Percentiles rank a stretch among this genome's conserved stretches.
These are phyloP conservation scores for Clarireedia hainanense DNA, from an alignment of 2,329 filamentous ascomycete species.

Conservation along the genomic window DNA sequence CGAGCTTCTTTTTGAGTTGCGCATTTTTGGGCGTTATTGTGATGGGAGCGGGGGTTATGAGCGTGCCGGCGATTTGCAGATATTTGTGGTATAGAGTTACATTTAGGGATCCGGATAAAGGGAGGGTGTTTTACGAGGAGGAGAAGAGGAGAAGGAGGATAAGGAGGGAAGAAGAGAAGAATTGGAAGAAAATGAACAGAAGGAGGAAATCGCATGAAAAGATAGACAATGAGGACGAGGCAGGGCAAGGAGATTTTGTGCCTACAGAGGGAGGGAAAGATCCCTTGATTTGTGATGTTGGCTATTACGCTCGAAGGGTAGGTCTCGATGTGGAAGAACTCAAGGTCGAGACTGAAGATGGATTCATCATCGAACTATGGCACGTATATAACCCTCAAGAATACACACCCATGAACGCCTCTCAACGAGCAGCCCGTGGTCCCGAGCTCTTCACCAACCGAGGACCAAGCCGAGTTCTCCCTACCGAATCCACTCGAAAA, in stretches of 20 bases:
- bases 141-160: constrained; percentile 52
- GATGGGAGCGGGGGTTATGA: constrained; percentile 62
- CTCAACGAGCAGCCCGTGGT: constrained; percentile 45
- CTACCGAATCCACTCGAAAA: constrained; percentile 25
- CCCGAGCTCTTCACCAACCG: constrained; percentile 53
- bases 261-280: constrained; percentile 78
- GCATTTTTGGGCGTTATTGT: constrained; percentile 72
- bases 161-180: constrained; percentile 48
- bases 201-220: constrained; percentile 31
- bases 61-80: constrained; percentile 44
- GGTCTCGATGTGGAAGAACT: constrained; percentile 80
- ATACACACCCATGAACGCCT: constrained; percentile 44
- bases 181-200: constrained; percentile 48
- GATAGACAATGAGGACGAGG: constrained; percentile 34
- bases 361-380: constrained; percentile 83
- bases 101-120: constrained; percentile 50
- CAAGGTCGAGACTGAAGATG: constrained; percentile 85
- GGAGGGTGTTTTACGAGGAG: constrained; percentile 64
- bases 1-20: constrained; percentile 70
- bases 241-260: constrained; percentile 42
- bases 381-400: constrained; percentile 82
- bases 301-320: constrained; percentile 80
- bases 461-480: constrained; percentile 30
- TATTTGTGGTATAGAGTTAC: constrained; percentile 46
- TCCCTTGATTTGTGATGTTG: constrained; percentile 67